These are phyloP conservation scores for Mixia osmundae DNA, from an alignment of 1,284 basidiomycete species.

Conservation along the genomic window DNA sequence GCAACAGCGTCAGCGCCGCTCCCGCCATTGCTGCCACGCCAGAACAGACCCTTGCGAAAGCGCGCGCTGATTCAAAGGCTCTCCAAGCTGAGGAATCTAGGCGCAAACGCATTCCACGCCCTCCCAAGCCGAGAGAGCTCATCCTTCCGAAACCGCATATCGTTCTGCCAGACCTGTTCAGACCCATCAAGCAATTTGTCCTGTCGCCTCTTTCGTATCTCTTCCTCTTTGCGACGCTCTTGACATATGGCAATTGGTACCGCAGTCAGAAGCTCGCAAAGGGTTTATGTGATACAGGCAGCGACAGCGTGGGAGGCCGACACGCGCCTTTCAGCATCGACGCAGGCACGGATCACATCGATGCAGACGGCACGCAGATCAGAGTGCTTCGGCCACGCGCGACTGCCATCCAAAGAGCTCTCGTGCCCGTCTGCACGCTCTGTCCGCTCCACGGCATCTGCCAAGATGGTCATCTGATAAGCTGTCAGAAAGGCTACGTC, in stretches of 20 bases:
- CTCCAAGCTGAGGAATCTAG: too few relatives aligned
- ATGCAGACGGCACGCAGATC: constrained; percentile 22
- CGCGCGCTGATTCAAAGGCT: too few relatives aligned
- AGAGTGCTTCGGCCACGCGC: too few relatives aligned
- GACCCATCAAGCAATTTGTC: neutral
- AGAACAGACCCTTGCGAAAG: too few relatives aligned
- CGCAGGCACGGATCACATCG: neutral
- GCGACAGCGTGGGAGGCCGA: constrained; percentile 21
- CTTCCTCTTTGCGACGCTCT: neutral
- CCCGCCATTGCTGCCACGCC: too few relatives aligned
- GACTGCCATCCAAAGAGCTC: too few relatives aligned
- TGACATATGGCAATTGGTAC: constrained; percentile 2
- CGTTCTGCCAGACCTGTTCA: neutral
- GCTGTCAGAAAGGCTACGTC: constrained; percentile 52
- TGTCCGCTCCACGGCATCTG: constrained; percentile 68
- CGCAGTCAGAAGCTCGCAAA: neutral
- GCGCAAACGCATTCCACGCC: too few relatives aligned
- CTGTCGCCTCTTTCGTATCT: neutral
- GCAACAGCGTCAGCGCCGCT: too few relatives aligned
- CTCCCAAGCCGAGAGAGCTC: neutral
- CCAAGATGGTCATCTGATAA: constrained; percentile 32
- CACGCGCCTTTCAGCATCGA: too few relatives aligned
- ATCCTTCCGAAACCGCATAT: neutral
- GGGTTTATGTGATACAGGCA: constrained; percentile 1
- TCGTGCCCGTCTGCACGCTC: constrained; percentile 44